These are phyloP conservation scores for Pleurotus djamor DNA, from an alignment of 768 basidiomycete species.

Conservation along the genomic window DNA sequence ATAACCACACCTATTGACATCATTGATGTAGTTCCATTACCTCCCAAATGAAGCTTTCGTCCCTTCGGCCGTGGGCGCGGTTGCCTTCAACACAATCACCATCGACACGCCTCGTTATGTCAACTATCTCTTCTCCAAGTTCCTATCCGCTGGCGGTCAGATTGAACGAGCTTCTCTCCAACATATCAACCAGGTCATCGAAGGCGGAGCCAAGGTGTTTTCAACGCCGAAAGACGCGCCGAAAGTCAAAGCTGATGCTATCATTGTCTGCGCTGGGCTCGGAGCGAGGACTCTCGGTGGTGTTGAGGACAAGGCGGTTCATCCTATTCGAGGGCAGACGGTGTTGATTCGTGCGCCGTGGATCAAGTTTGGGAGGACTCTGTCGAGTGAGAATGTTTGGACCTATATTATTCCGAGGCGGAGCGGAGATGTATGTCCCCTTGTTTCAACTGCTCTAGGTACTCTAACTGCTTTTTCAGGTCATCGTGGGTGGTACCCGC, in stretches of 20 bases:
- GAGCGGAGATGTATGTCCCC: constrained; percentile 46
- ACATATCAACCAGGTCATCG: constrained; percentile 69
- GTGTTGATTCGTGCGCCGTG: constrained; percentile 72
- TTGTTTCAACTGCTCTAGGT: too few species aligned
- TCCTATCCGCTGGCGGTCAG: constrained; percentile 61
- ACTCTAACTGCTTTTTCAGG: constrained; percentile 22
- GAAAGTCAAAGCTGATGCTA: constrained; percentile 39
- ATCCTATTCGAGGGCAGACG: constrained; percentile 84
- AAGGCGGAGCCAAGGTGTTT: constrained; percentile 50
- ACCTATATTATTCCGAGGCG: constrained; percentile 68
- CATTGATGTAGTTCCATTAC: constrained; percentile 29
- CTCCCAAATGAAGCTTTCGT: constrained; percentile 30
- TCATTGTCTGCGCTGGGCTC: constrained; percentile 73
- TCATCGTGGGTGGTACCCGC: constrained; percentile 64
- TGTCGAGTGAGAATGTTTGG: constrained; percentile 32
- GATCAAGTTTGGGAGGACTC: constrained; percentile 54
- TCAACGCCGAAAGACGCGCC: constrained; percentile 16
- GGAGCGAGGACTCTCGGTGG: constrained; percentile 77
- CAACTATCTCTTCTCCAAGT: constrained; percentile 64
- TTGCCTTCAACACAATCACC: constrained; percentile 62
- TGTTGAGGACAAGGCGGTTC: constrained; percentile 72
- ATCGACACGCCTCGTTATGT: constrained; percentile 74
- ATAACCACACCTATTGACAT: background rate
- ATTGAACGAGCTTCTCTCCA: constrained; percentile 59
- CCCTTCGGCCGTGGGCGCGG: constrained; percentile 38